Evolutionary conservation across 1,284 basidiomycete species (phyloP), one percentile per base, ranked within the genome.

Genomic region (Trichosporon ovoides): DNA sequence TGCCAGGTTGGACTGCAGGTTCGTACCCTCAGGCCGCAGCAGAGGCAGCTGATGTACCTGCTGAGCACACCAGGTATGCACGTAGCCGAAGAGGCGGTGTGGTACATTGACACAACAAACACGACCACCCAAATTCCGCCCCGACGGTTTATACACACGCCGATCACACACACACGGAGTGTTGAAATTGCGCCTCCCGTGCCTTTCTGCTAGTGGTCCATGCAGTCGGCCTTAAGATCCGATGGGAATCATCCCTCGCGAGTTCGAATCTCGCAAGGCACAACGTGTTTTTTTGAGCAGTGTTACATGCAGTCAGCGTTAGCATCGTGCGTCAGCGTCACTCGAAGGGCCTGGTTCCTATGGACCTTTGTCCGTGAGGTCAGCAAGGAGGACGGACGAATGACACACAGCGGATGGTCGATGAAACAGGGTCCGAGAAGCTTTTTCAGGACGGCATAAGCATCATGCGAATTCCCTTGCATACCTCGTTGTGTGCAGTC

Each of bases 191-290:
- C 24, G 43, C 28, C 22, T 43, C 43, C 43, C 43, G 43, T 48
- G 43, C 43, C 43, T 48, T 48, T 48, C 43, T 48, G 43, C 43
- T 48, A 48, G 43, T 28, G 43, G 43, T 48, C 43, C 43, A 48
- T 48, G 43, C 43, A 48, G 43, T 48, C 43, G 43, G 43, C 43
- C 43, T 48, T 48, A 48, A 48, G 43, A 48, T 48, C 43, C 43
- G 43, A 48, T 48, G 43, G 43, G 43, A 46, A 48, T 48, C 22
- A 48, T 48, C 43, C 43, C 43, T 48, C 43, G 43, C 43, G 43
- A 48, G 43, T 48, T 48, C 43, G 43, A 48, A 48, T 48, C 43
- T 48, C 43, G 43, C 43, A 48, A 48, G 43, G 43, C 43, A 48
- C 43, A 48, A n/a, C 24, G 18, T 22, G 14, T 16, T 48, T 48